Percentiles rank a stretch among this genome's conserved stretches.
These are phyloP conservation scores for Metschnikowia lachancei DNA, from an alignment of 805 yeast species.

Conservation along the genomic window DNA sequence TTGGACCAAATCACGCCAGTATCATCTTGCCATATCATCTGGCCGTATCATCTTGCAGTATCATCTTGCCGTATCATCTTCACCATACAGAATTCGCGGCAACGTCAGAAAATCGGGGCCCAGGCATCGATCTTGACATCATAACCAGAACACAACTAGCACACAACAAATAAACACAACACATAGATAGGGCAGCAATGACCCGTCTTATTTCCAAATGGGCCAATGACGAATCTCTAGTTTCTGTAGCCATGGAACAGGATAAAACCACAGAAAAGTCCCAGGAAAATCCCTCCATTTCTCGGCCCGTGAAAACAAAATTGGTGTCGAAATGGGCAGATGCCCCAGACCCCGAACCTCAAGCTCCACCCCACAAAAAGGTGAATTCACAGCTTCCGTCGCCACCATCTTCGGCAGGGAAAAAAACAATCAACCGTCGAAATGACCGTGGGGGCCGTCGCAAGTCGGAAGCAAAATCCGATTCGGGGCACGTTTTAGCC, in stretches of 20 bases:
- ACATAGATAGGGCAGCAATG: slow-evolving; percentile 10
- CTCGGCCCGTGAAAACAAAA: slow-evolving; percentile 1
- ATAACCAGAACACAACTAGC: neutral
- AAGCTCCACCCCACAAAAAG: neutral
- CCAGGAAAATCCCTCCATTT: neutral
- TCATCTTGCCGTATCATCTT: no score
- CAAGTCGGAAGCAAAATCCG: neutral
- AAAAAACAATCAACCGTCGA: neutral
- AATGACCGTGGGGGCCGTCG: neutral
- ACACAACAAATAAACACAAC: no score
- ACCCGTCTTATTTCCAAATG: slow-evolving; percentile 31
- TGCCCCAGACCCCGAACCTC: slow-evolving; percentile 10
- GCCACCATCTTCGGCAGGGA: slow-evolving; percentile 9
- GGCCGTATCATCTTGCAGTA: no score
- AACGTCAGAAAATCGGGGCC: neutral
- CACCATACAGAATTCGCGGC: no score
- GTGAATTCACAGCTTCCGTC: slow-evolving; percentile 1
- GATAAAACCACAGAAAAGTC: neutral
- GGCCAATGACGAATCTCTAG: slow-evolving; percentile 34
- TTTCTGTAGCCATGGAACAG: slow-evolving; percentile 21
- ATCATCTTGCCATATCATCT: no score
- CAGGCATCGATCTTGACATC: neutral
- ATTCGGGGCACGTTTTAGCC: neutral
- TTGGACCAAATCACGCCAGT: no score
- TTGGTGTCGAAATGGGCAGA: slow-evolving; percentile 39